Conservation (phyloP, 306 rosid species). For the Quercus aquifolioides region DNA sequence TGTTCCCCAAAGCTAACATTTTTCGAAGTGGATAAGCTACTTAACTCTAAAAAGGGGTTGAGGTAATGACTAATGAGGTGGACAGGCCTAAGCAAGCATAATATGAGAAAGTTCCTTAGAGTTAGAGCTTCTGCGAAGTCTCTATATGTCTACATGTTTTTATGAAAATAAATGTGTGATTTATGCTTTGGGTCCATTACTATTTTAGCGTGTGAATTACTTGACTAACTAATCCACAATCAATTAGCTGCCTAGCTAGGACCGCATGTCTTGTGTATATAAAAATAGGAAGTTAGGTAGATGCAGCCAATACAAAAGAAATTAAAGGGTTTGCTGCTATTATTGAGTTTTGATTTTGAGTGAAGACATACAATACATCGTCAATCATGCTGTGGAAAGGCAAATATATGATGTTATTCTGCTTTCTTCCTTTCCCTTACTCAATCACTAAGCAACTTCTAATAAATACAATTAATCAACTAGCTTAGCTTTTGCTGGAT, state of each 20-base stretch:
- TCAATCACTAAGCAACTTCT: conserved; percentile 34
- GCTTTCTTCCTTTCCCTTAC: neutral
- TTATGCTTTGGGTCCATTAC: neutral
- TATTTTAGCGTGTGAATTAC: neutral
- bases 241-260: conserved; percentile 19
- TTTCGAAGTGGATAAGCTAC: neutral
- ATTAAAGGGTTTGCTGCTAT: neutral
- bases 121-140: neutral
- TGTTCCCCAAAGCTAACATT: neutral
- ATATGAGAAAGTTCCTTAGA: neutral
- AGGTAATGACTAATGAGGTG: neutral
- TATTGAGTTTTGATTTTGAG: conserved; percentile 28
- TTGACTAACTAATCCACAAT: conserved; percentile 27
- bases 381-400: conserved; percentile 13
- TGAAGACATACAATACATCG: neutral
- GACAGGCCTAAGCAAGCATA: neutral
- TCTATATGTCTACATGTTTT: neutral
- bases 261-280: conserved; percentile 9
- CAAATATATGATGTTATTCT: neutral
- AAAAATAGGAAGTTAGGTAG: conserved; percentile 27
- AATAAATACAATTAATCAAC: neutral
- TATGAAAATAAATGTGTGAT: neutral
- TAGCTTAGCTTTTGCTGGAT: neutral
- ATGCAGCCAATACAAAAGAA: conserved; percentile 11
- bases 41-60: neutral